Evolutionary conservation across 169 alveolate species (phyloP), one percentile per base, ranked within the genome.

Genomic region (Eimeria tenella): DNA sequence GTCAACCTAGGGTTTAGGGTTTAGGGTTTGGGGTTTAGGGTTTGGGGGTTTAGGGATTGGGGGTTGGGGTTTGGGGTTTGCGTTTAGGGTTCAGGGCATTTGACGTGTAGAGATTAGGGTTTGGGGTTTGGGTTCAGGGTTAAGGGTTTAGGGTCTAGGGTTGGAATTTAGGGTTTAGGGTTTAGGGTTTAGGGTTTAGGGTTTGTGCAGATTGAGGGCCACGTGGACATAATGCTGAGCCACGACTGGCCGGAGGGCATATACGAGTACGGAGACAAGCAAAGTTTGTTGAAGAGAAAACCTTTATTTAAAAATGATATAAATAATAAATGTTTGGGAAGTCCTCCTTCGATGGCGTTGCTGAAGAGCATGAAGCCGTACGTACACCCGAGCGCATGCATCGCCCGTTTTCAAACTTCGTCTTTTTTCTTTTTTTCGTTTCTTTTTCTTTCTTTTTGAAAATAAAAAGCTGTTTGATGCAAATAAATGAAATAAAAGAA

Each of bases 211-310:
- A 70, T 97, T 73, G 94, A 95, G 86, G 97, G 96, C 55, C 96
- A 96, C 49, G 95, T 98, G 23, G 99, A 98, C 96, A 96, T 98
- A 10, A 97, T 98, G 94, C 75, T 98, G 91, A 96, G 99, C 62
- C 99, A 99, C 96, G 99, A 99, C 95, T 99, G 99, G 99, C 99
- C 99, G 21, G 87, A 55, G 25, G 77, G 89, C 25, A 90, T 90
- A 9, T 60, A 90, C 63, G 52, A 90, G n/a, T 90, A 15, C 53
- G 94, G 94, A 9, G 81, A 90, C 65, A 60, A 49, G 60, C 31
- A 21, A 19, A 23, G 56, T 31, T 79, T 90, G 49, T 31, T 90
- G 11, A 52, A 58, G 1, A 7, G 0, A 23, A 90, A 90, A 23
- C 94, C 94, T 23, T 5, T 0, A 17, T 71, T 90, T 17, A 56